Percentiles rank a stretch among this genome's conserved stretches.
Conservation (phyloP, 2,329 filamentous ascomycete species). For the Fusarium continuum region DNA sequence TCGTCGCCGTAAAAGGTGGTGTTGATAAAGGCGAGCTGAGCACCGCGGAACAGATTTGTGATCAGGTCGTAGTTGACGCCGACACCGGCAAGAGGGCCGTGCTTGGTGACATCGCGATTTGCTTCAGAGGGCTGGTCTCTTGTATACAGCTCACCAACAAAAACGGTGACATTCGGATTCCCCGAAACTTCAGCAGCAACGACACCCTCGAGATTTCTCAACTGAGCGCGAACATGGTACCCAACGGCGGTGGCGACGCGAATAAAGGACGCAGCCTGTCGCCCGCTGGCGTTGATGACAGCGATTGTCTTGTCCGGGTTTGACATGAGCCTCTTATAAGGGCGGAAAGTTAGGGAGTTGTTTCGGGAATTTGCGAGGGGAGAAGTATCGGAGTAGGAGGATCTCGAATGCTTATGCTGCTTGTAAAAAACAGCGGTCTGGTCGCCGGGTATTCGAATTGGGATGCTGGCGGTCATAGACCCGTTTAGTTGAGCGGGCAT, state of each 20-base stretch:
- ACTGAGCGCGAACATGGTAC: slow-evolving; percentile 90
- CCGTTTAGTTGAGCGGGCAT: slow-evolving; percentile 54
- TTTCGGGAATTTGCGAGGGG: slow-evolving; percentile 64
- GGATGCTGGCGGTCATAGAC: slow-evolving; percentile 51
- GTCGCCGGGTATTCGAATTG: slow-evolving; percentile 51
- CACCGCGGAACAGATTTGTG: slow-evolving; percentile 80
- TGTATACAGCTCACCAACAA: slow-evolving; percentile 72
- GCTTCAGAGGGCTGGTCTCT: slow-evolving; percentile 60
- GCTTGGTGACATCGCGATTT: slow-evolving; percentile 72
- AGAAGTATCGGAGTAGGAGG: slow-evolving; percentile 69
- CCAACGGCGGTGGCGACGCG: slow-evolving; percentile 93
- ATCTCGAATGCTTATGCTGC: slow-evolving; percentile 69
- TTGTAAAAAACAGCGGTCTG: slow-evolving; percentile 50
- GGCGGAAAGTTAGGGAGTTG: slow-evolving; percentile 69
- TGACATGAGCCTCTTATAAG: slow-evolving; percentile 66
- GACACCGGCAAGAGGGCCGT: slow-evolving; percentile 68
- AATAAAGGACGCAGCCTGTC: slow-evolving; percentile 94
- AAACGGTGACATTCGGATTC: slow-evolving; percentile 77
- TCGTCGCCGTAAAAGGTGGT: slow-evolving; percentile 98
- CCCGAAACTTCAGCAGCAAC: slow-evolving; percentile 86
- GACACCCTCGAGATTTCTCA: slow-evolving; percentile 85
- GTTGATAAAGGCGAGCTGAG: slow-evolving; percentile 94
- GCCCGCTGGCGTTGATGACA: slow-evolving; percentile 94
- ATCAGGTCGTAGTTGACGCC: slow-evolving; percentile 79
- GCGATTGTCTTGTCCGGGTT: slow-evolving; percentile 82